Base-by-base conservation (phyloP, 192 early-diverging fungal species). In the Gonapodya sp. region DNA sequence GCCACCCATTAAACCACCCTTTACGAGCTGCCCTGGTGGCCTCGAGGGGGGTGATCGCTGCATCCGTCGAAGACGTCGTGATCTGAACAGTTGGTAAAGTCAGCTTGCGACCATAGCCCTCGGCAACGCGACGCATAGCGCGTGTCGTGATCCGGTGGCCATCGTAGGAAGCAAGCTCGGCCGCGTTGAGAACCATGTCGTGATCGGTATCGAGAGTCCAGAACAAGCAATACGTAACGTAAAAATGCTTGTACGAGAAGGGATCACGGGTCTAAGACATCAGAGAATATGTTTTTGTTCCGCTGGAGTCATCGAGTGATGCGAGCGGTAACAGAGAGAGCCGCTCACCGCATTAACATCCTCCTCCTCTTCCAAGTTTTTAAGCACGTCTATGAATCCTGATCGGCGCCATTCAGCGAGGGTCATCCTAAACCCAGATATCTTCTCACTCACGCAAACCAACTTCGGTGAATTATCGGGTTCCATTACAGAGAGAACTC, bases 241-340 rank as follows among this genome's bases (percentile, higher is more conserved):
- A 98, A 82, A 97, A 98, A 83, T 98, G 97, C 84, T 96, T 95
- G 86, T 98, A 98, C 2, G 95, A 97, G 82, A 98, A 97, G 36
- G 93, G 89, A 84, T 95, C 93, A 30, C 94, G 93, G 1, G 89
- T 92, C 86, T 93, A 24, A 64, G 46, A 24, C 8, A 64, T 16
- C 24, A 64, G 8, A 24, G 73, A 92, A 36, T 14, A 1, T n/a
- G n/a, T n/a, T n/a, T n/a, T n/a, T n/a, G n/a, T n/a, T n/a, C n/a
- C n/a, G n/a, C n/a, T n/a, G n/a, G n/a, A n/a, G n/a, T n/a, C n/a
- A n/a, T n/a, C n/a, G n/a, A n/a, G n/a, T n/a, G n/a, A n/a, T n/a
- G n/a, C n/a, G n/a, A n/a, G n/a, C n/a, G n/a, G n/a, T n/a, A n/a
- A n/a, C n/a, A n/a, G n/a, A n/a, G n/a, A n/a, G n/a, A n/a, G n/a